Percentiles rank a stretch among this genome's conserved stretches.
Conservation (phyloP, 208 protist species). For the Leishmania gerbilli region DNA sequence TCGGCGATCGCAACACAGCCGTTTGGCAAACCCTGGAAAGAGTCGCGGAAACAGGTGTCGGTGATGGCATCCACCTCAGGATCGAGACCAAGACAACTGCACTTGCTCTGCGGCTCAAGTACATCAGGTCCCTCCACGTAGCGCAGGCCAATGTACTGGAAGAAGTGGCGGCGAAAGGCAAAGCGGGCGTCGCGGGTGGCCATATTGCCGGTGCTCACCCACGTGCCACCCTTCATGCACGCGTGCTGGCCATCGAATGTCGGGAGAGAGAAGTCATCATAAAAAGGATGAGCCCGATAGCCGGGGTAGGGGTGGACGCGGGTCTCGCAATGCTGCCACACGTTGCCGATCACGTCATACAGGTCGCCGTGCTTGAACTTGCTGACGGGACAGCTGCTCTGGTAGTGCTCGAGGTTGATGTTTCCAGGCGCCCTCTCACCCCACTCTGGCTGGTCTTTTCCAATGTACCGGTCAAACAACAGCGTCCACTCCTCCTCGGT, state of each 20-base stretch:
- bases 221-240: slow-evolving; percentile 96
- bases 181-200: slow-evolving; percentile 92
- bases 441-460: slow-evolving; percentile 81
- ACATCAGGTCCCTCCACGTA: slow-evolving; percentile 84
- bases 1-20: slow-evolving; percentile 75
- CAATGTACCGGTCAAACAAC: slow-evolving; percentile 80
- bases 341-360: slow-evolving; percentile 96
- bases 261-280: slow-evolving; percentile 97
- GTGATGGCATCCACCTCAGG: slow-evolving; percentile 80
- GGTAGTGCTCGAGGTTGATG: slow-evolving; percentile 86
- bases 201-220: slow-evolving; percentile 94
- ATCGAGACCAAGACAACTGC: slow-evolving; percentile 60
- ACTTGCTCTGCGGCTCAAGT: slow-evolving; percentile 26
- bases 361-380: slow-evolving; percentile 80
- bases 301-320: slow-evolving; percentile 88
- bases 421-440: slow-evolving; percentile 74
- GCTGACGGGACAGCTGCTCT: slow-evolving; percentile 85
- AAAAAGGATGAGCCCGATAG: slow-evolving; percentile 94
- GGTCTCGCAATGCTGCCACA: slow-evolving; percentile 96
- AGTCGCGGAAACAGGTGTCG: slow-evolving; percentile 70
- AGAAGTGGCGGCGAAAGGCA: slow-evolving; percentile 96
- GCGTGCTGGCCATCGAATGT: slow-evolving; percentile 95
- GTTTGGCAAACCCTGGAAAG: slow-evolving; percentile 65
- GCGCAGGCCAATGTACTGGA: slow-evolving; percentile 94
- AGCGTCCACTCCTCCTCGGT: slow-evolving; percentile 92